These are phyloP conservation scores for Colletotrichum chlorophyti DNA, from an alignment of 2,329 filamentous ascomycete species.

Conservation along the genomic window DNA sequence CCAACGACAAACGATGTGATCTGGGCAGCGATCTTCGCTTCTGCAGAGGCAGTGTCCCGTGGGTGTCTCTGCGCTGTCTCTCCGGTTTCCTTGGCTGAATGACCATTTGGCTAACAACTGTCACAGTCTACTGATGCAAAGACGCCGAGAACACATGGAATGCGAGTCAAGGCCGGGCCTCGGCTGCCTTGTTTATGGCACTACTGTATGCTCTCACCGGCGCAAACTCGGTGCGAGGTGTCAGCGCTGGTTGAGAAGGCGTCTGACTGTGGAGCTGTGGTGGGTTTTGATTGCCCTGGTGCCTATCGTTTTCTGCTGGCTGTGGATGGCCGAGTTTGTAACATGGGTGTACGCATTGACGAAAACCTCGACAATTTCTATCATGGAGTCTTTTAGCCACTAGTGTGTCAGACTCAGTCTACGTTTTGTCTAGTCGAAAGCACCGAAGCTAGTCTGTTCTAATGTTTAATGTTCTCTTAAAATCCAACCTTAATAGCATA, in stretches of 20 bases:
- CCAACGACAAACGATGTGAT: constrained; percentile 63
- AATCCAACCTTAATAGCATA: no score
- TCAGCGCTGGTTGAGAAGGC: constrained; percentile 51
- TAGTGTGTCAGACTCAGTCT: no score
- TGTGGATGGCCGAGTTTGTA: constrained; percentile 39
- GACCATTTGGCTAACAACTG: neutral
- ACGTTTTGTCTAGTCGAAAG: no score
- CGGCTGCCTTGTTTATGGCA: constrained; percentile 62
- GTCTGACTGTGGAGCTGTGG: constrained; percentile 55
- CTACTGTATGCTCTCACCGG: constrained; percentile 52
- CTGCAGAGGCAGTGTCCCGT: constrained; percentile 66
- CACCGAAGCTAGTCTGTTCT: no score
- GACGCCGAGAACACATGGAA: constrained; percentile 65
- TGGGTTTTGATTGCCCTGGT: constrained; percentile 53
- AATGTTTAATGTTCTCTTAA: no score
- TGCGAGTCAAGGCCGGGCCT: constrained; percentile 64
- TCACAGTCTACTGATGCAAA: constrained; percentile 62
- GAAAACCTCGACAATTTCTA: neutral
- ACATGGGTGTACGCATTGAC: neutral
- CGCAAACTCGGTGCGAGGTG: constrained; percentile 50
- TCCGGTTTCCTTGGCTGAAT: no score
- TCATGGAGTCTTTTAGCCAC: neutral
- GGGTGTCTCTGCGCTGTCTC: constrained; percentile 32
- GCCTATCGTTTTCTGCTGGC: constrained; percentile 47
- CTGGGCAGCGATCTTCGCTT: constrained; percentile 65